Base-by-base conservation (phyloP, 345 rosid species). In the Capsella bursapastoris region DNA sequence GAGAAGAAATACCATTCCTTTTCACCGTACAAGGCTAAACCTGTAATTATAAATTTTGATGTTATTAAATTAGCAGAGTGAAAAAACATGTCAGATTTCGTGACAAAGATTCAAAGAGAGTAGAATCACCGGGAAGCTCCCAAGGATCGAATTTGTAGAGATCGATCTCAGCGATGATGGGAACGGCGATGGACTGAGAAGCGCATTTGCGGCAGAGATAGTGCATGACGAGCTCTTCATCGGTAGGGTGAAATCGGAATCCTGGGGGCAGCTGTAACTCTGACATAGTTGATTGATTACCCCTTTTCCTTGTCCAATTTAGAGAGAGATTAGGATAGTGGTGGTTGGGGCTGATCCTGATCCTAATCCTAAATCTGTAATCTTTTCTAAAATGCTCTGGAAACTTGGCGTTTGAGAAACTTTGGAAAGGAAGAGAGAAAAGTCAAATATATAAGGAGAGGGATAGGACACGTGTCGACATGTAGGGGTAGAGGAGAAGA, bases 1-100 rank as follows among this genome's bases (percentile, higher is more conserved):
- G 97, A 83, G 74, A 94, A 94, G 73, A 91, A 94, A 76, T 88
- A 94, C 98, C 98, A 94, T 79, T 94, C 98, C 64, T 94, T 94
- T 67, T 94, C 97, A 6, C 97, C 98, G 48, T 91, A 94, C 79
- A 76, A 75, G 22, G 97, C 87, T 86, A 84, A 70, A 28, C 80
- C 98, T 94, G 88, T 27, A 51, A 2, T 11, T 22, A 22, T 22
- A 6, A 32, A 6, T 32, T 29, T 32, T 32, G 35, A 32, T 32
- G 7, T 32, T 32, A 44, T 5, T 45, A 8, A 18, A 18, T 10
- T 45, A 64, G 28, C 52, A 49, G 67, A 37, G 25, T 22, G 1
- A 16, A 28, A 0, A 49, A 31, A 34, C 0, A 55, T 13, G 59
- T 64, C 34, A 31, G 66, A 70, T 59, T 77, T 18, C 25, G 25